Evolutionary conservation across 805 yeast species (phyloP), one percentile per base, ranked within the genome.

Genomic region (Hanseniaspora thailandica): DNA sequence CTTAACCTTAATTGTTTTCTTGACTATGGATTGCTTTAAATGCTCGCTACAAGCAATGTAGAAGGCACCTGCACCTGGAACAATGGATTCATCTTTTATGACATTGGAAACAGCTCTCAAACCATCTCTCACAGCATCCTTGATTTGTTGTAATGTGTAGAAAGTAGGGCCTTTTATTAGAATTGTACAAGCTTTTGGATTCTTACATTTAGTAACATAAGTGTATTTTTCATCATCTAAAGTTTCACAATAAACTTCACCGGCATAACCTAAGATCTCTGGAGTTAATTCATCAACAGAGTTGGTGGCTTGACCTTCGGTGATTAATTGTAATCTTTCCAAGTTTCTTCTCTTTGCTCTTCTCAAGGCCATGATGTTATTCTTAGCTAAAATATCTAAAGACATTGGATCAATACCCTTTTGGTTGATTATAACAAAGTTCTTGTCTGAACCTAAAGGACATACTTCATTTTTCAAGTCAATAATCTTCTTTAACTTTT

Each of bases 371-470:
- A 93, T 74, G 60, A 93, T 93, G 61, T 84, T 85, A 69, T 93
- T 84, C 66, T 86, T 87, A 43, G 97, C 97, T 58, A 93, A 75
- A 5, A 90, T 82, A 66, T 93, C 98, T 58, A 93, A 73, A 7
- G 97, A 88, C 93, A 93, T 84, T 58, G 98, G 98, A 66, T 93
- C 98, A 59, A 93, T 93, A 62, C 98, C 98, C 75, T 93, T 93
- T 71, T 93, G 98, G 71, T 93, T 93, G 67, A 93, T 85, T 55
- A 93, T 85, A 55, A 93, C 97, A 69, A 93, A 93, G 2, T 90
- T 86, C 62, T 81, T 75, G 58, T 79, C 73, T 8, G 80, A 72
- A 62, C 81, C 83, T 58, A 80, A 71, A 20, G 83, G 87, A 68
- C 96, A 88, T 49, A 93, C 96, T 66, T 82, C 82, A 65, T 93